Percentiles rank a stretch among this genome's conserved stretches.
These are phyloP conservation scores for Suillus tomentosus DNA, from an alignment of 768 basidiomycete genomes.

Conservation along the genomic window DNA sequence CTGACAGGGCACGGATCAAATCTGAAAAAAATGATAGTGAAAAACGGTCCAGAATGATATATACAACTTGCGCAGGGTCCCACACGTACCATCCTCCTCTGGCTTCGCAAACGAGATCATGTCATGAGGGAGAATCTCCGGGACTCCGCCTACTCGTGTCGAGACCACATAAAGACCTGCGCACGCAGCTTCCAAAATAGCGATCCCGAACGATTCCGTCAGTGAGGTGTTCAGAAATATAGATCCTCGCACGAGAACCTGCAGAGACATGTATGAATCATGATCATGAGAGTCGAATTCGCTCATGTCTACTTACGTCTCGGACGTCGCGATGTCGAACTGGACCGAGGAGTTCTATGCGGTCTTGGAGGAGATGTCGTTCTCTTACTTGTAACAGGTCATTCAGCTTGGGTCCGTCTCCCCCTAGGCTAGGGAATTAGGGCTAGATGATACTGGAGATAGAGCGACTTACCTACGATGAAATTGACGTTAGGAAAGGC, in stretches of 20 bases:
- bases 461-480: conserved; percentile 62
- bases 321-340: conserved; percentile 83
- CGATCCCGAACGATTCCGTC: conserved; percentile 96
- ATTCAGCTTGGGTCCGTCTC: conserved; percentile 93
- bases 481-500: conserved; percentile 87
- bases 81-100: conserved; percentile 81
- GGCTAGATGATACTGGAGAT: not conserved
- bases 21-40: conserved; percentile 47
- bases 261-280: conserved; percentile 1
- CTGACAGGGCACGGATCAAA: conserved; percentile 78
- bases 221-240: conserved; percentile 96
- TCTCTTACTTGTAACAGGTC: conserved; percentile 96
- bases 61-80: not conserved
- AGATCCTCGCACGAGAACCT: conserved; percentile 85
- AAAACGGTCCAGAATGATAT: not conserved
- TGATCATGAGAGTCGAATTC: conserved; percentile 1
- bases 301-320: conserved; percentile 48
- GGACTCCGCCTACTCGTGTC: conserved; percentile 93
- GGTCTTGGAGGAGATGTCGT: conserved; percentile 84
- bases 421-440: conserved; percentile 55
- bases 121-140: conserved; percentile 90
- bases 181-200: conserved; percentile 96
- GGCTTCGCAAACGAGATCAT: conserved; percentile 96
- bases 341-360: conserved; percentile 86
- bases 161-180: conserved; percentile 93